Base-by-base conservation (phyloP, 179 eudicot species). In the Spergularia azorica region DNA sequence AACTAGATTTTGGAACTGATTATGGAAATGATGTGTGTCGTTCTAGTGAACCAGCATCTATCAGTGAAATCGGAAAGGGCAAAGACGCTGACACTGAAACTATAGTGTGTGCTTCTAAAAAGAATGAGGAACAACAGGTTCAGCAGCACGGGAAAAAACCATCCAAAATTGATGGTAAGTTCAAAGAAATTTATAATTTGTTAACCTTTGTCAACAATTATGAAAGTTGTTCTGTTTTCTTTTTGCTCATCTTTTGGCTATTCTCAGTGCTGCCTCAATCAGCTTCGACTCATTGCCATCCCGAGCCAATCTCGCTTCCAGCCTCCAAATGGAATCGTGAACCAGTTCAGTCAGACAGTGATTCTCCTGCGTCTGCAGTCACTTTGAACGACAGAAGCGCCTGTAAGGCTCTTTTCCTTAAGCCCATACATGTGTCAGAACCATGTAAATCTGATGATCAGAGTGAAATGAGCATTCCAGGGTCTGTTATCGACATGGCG, bases 391-490 rank as follows among this genome's bases (percentile, higher is more conserved):
- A 54, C 58, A 14, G 13, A 6, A 54, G 58, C 58, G 10, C 3
- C 8, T 7, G 58, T 54, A 54, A 54, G 58, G 3, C 58, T 3
- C 4, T 1, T 10, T 54, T 54, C 15, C 58, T 54, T 54, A 14
- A 54, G 16, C 55, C 56, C 38, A n/a, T 18, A 16, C 56, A 46
- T 7, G 16, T 18, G 36, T 63, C 67, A 11, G 46, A 32, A 63
- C 58, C n/a, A 15, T 55, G 16, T 70, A 70, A 18, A 32, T 6
- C 67, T 63, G 6, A 3, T 38, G 46, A 63, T 63, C 15, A 13
- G 20, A 41, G 20, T 55, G 63, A 70, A 56, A 54, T 54, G 21
- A 70, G 74, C 74, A 70, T 70, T 55, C 62, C 74, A 54, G 46
- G 50, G 38, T 54, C 74, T 55, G 38, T 60, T 60, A 67, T 59